Conservation (phyloP, 805 yeast genomes). For the Sugiyamaella valdiviana region DNA sequence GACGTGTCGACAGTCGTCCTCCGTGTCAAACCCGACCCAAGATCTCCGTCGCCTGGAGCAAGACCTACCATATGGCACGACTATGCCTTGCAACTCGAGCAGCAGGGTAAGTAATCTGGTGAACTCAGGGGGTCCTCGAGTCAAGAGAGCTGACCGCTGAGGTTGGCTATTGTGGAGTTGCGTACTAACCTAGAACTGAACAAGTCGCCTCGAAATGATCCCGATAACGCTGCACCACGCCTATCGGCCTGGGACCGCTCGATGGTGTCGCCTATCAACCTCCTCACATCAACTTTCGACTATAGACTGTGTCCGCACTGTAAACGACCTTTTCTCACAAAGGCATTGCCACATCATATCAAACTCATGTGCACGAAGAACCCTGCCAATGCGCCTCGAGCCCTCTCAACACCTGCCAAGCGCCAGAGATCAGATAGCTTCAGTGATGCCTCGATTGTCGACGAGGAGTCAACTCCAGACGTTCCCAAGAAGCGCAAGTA, state of each 20-base stretch:
- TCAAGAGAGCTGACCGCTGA: too few species aligned
- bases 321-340: constrained; percentile 25
- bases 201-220: not conserved
- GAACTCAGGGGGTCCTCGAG: too few species aligned
- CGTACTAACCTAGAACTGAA: not conserved
- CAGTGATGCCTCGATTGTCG: not conserved
- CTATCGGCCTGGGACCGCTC: constrained; percentile 22
- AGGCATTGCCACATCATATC: constrained; percentile 22
- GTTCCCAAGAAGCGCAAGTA: constrained; percentile 8
- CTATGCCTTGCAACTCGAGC: constrained; percentile 13
- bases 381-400: not conserved
- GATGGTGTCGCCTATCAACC: constrained; percentile 22
- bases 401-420: not conserved
- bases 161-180: too few species aligned
- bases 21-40: constrained; percentile 3
- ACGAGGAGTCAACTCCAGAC: not conserved
- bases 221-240: constrained; percentile 2
- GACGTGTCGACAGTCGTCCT: constrained; percentile 7
- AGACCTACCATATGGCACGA: constrained; percentile 13
- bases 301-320: constrained; percentile 28
- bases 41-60: not conserved
- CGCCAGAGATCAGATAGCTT: constrained; percentile 5
- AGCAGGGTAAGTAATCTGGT: constrained; percentile 1
- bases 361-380: constrained; percentile 11
- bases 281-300: constrained; percentile 24